Base-by-base conservation (phyloP, 2,329 filamentous ascomycete genomes). In the Arthrobotrys megalospora region DNA sequence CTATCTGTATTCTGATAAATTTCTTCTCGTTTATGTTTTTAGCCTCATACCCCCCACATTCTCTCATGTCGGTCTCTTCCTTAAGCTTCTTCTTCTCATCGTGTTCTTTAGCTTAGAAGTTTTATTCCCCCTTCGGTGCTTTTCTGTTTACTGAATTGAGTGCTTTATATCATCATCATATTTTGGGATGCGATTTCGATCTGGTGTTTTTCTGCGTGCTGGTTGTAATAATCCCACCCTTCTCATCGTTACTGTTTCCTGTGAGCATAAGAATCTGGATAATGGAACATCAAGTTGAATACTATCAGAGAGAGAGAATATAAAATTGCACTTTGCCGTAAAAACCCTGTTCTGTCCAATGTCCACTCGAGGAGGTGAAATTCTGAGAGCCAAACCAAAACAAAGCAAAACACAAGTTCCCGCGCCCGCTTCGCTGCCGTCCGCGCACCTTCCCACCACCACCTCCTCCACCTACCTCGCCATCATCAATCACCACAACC, bases 321-420 rank as follows among this genome's bases (percentile, higher is more conserved):
- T 38, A 38, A 38, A 38, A 38, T 38, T 38, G 6, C 36, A 38
- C 36, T 38, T 10, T 38, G 36, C 36, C 36, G 36, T 38, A 38
- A 12, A 45, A 24, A 21, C 7, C 12, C 45, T 48, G 45, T 14
- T 4, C 24, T 28, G 24, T 28, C 24, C 24, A 28, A 28, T 28
- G 5, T 28, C 24, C 24, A 28, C 24, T 28, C 24, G 24, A 28
- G 24, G 24, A 28, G 24, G 24, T 28, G 24, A 28, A 28, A 28
- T 28, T 28, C 2, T 28, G 24, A 28, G 24, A 48, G 45, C 45
- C 45, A 60, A 60, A 73, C 69, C 69, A 73, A 73, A 73, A 73
- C 69, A 73, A 73, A 73, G 50, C 69, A 73, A 65, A 72, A 72
- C 68, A 72, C 34, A 64, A 53, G 21, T 24, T 50, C 58, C 58